These are phyloP conservation scores for Agaricus sinodeliciosus DNA, from an alignment of 768 basidiomycete genomes.

Conservation along the genomic window DNA sequence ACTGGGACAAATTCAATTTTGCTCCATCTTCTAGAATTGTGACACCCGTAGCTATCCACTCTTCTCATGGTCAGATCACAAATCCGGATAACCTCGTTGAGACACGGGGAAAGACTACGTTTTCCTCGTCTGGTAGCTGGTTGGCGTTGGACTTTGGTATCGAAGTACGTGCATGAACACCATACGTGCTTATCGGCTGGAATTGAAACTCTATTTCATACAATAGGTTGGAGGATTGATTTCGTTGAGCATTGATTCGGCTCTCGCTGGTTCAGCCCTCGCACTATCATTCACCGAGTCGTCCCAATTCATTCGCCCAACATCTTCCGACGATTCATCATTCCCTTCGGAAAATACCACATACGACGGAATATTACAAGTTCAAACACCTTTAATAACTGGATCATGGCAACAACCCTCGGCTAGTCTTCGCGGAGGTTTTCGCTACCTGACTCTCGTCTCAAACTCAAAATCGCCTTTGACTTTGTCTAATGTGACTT, in stretches of 20 bases:
- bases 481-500: conserved; percentile 42
- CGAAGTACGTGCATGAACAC: conserved; percentile 29
- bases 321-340: conserved; percentile 47
- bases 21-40: conserved; percentile 42
- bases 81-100: conserved; percentile 27
- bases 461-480: conserved; percentile 26
- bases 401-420: conserved; percentile 46
- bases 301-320: conserved; percentile 44
- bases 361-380: conserved; percentile 34
- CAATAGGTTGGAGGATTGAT: conserved; percentile 46
- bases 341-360: conserved; percentile 38
- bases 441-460: conserved; percentile 45
- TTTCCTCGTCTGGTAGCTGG: conserved; percentile 36
- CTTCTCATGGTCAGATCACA: conserved; percentile 26
- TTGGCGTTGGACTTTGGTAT: conserved; percentile 49
- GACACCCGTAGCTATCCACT: conserved; percentile 33
- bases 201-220: neutral
- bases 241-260: conserved; percentile 35
- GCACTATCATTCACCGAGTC: conserved; percentile 56
- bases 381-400: conserved; percentile 24
- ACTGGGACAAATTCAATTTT: conserved; percentile 48
- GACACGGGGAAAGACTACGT: conserved; percentile 29
- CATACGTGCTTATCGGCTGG: too few species aligned
- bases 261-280: conserved; percentile 27
- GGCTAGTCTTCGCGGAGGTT: conserved; percentile 41